Percentiles rank a stretch among this genome's conserved stretches.
These are phyloP conservation scores for Tricholomella constricta DNA, from an alignment of 768 basidiomycete species.

Conservation along the genomic window DNA sequence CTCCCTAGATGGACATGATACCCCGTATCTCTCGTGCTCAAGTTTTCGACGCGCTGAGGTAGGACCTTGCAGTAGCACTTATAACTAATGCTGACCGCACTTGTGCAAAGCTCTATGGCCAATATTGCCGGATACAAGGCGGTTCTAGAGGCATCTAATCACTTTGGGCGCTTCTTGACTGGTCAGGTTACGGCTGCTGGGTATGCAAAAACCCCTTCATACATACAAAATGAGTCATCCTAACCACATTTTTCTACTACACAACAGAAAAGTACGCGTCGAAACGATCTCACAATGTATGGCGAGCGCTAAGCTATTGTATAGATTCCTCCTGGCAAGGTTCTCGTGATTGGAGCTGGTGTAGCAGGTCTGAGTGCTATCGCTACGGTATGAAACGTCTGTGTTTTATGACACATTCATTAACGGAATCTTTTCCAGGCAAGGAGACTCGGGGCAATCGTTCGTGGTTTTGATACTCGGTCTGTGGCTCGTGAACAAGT, in stretches of 20 bases:
- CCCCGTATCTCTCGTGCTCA: constrained; percentile 90
- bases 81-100: constrained; percentile 3
- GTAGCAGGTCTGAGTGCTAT: constrained; percentile 90
- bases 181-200: constrained; percentile 92
- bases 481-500: constrained; percentile 87
- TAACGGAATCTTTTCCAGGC: constrained; percentile 45
- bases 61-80: constrained; percentile 17
- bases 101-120: constrained; percentile 76
- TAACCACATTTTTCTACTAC: not conserved
- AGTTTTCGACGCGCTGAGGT: constrained; percentile 88
- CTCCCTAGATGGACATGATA: constrained; percentile 80
- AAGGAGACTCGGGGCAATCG: constrained; percentile 82
- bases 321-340: constrained; percentile 84
- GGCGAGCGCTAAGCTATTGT: constrained; percentile 3
- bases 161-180: constrained; percentile 87
- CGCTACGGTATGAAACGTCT: constrained; percentile 56
- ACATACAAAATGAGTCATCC: not conserved
- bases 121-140: constrained; percentile 95
- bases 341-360: constrained; percentile 85
- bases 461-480: constrained; percentile 86
- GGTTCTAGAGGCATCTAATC: constrained; percentile 86
- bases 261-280: constrained; percentile 33
- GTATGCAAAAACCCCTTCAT: constrained; percentile 42
- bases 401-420: not conserved
- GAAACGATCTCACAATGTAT: not conserved